Conservation (phyloP, 164 flowering plant species). For the Pachysandra terminalis region DNA sequence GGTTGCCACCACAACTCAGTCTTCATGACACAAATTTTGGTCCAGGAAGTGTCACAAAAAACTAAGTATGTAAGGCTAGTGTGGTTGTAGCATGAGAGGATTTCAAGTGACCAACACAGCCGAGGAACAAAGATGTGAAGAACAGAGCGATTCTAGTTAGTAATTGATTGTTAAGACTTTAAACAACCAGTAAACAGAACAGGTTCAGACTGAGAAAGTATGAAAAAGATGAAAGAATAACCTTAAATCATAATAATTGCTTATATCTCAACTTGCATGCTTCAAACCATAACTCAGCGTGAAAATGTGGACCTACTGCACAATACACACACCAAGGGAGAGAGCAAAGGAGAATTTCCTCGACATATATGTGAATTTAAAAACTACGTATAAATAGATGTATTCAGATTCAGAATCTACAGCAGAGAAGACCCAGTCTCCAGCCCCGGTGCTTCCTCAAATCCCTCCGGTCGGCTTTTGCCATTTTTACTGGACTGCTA, state of each 20-base stretch:
- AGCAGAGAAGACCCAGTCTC: slow-evolving; percentile 67
- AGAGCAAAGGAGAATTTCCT: slow-evolving; percentile 4
- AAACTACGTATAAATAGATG: slow-evolving; percentile 11
- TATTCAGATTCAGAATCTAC: slow-evolving; percentile 78
- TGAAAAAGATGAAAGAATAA: background rate
- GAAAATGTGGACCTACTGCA: slow-evolving; percentile 20
- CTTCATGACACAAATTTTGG: too few relatives aligned
- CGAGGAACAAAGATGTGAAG: too few relatives aligned
- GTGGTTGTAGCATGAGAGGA: too few relatives aligned
- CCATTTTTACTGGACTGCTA: slow-evolving; percentile 92
- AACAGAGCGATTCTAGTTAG: too few relatives aligned
- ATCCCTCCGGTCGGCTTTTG: slow-evolving; percentile 58
- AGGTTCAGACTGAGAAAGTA: too few relatives aligned
- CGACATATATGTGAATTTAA: slow-evolving; percentile 6
- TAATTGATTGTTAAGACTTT: too few relatives aligned
- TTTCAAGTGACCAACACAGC: too few relatives aligned
- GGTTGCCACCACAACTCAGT: too few relatives aligned
- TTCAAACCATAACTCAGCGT: slow-evolving; percentile 5
- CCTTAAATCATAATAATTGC: background rate
- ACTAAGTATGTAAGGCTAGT: too few relatives aligned
- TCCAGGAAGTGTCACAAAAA: too few relatives aligned
- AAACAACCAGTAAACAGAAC: too few relatives aligned
- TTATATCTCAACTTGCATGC: slow-evolving; percentile 15
- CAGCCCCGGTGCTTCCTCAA: slow-evolving; percentile 53
- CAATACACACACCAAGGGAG: slow-evolving; percentile 20